Evolutionary conservation across 371 early-diverging fungal species (phyloP), one percentile per base, ranked within the genome.

Genomic region (Mortierella sp.): DNA sequence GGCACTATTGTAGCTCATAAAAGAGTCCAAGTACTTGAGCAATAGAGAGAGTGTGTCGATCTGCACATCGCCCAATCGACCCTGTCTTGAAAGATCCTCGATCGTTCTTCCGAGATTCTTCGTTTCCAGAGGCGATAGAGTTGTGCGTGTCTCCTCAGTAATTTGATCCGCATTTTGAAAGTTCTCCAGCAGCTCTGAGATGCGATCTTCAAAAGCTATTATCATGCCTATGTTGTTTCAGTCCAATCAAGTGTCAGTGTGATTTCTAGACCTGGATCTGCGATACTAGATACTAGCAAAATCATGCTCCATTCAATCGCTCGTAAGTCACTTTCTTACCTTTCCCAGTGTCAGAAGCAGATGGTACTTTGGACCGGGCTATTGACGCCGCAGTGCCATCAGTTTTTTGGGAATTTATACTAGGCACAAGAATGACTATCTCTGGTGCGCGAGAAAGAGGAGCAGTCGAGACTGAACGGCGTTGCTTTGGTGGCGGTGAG

Each of bases 11-110:
- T 59, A 26, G 9, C 28, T 57, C 57, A 73, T 58, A 1, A 65
- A 37, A 1, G 63, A 43, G 16, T 79, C 73, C 57, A 79, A 52
- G 19, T 79, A 68, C 53, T 57, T 65, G 7, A 73, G 21, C 1
- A 79, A 57, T 23, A 57, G 28, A 6, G 70, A 51, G 12, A 72
- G 9, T 16, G 60, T 60, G 43, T 79, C 80, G 25, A 60, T 43
- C 29, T 48, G 66, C 1, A 73, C 62, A 0, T 70, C 62, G 2
- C 29, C 46, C n/a, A 63, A 12, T 0, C 55, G 60, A 18, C 60
- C 64, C 12, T 60, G 59, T 21, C 19, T 63, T 7, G 66, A 65
- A 15, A 73, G 28, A 1, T 66, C 51, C 21, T 66, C 45, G 15
- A 79, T 28, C 1, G 46, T n/a, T 18, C 50, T 61, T 7, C 12